These are phyloP conservation scores for Debaryomyces sp. DNA, from an alignment of 1,139 yeast genomes.

Conservation along the genomic window DNA sequence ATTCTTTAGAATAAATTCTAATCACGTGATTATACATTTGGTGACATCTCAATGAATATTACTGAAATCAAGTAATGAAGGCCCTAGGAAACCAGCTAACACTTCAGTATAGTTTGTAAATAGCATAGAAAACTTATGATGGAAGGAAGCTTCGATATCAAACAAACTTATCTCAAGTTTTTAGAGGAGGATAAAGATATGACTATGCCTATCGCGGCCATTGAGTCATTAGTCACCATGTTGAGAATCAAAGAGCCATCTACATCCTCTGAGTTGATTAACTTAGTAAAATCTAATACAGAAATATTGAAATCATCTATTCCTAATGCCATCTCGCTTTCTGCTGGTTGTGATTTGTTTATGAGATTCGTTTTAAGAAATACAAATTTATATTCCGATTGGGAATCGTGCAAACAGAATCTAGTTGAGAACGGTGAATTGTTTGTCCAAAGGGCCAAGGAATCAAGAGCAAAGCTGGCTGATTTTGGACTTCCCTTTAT, in stretches of 20 bases:
- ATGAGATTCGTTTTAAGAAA: slow-evolving; percentile 90
- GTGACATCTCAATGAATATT: not conserved
- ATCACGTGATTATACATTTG: not conserved
- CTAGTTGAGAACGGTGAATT: slow-evolving; percentile 92
- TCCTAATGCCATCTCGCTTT: slow-evolving; percentile 85
- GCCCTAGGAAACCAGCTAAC: not conserved
- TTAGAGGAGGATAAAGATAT: slow-evolving; percentile 87
- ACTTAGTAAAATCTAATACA: slow-evolving; percentile 75
- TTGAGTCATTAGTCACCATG: slow-evolving; percentile 87
- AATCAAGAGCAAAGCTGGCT: slow-evolving; percentile 85
- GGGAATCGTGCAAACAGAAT: slow-evolving; percentile 93
- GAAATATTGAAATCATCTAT: slow-evolving; percentile 74
- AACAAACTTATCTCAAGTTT: slow-evolving; percentile 74
- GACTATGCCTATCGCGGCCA: slow-evolving; percentile 99
- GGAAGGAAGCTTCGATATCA: slow-evolving; percentile 67
- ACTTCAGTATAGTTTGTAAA: not conserved
- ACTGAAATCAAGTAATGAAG: not conserved
- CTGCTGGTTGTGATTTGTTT: slow-evolving; percentile 97
- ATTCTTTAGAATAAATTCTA: not conserved
- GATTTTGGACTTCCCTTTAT: slow-evolving; percentile 86
- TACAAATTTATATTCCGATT: slow-evolving; percentile 85
- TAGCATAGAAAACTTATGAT: slow-evolving; percentile 10
- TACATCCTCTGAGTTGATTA: slow-evolving; percentile 91
- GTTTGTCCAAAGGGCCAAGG: slow-evolving; percentile 90
- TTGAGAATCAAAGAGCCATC: slow-evolving; percentile 81